A percentile compares a stretch with the other conserved stretches of the same genome.
These are phyloP conservation scores for Candida sp. DNA, from an alignment of 1,139 yeast species.

Conservation along the genomic window DNA sequence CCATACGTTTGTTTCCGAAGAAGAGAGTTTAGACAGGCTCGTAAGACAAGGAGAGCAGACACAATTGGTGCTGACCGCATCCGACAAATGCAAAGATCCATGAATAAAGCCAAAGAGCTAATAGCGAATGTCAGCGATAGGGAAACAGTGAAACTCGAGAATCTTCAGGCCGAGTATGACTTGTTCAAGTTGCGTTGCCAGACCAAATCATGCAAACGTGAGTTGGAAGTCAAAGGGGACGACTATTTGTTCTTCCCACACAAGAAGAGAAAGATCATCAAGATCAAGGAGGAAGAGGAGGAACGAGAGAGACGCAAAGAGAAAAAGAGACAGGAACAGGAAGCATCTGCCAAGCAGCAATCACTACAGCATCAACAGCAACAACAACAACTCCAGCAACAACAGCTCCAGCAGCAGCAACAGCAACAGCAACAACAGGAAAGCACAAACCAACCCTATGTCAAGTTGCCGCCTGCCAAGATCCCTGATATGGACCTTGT, in stretches of 20 bases:
- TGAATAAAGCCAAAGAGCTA: slow-evolving; percentile 77
- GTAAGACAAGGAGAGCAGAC: slow-evolving; percentile 97
- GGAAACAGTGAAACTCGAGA: slow-evolving; percentile 65
- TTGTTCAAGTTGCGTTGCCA: slow-evolving; percentile 74
- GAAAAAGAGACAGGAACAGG: slow-evolving; percentile 21
- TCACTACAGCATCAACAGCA: slow-evolving; percentile 14
- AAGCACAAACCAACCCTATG: slow-evolving; percentile 71
- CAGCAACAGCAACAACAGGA: slow-evolving; percentile 24
- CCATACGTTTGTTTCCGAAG: slow-evolving; percentile 97
- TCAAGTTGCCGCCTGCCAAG: slow-evolving; percentile 85
- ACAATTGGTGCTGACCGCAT: slow-evolving; percentile 87
- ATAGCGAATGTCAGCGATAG: slow-evolving; percentile 75
- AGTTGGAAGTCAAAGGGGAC: slow-evolving; percentile 78
- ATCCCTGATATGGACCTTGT: slow-evolving; percentile 92
- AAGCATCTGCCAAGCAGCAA: slow-evolving; percentile 21
- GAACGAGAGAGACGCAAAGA: slow-evolving; percentile 27
- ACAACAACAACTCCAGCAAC: slow-evolving; percentile 14
- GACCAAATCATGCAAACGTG: slow-evolving; percentile 75
- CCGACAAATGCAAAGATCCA: slow-evolving; percentile 72
- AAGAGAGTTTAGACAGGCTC: slow-evolving; percentile 93
- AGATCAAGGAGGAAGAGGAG: slow-evolving; percentile 38
- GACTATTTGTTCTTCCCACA: slow-evolving; percentile 85
- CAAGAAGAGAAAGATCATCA: slow-evolving; percentile 67
- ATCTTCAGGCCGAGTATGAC: slow-evolving; percentile 60
- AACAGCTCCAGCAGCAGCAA: slow-evolving; percentile 12